Conservation (phyloP, 352 stramenopile genomes). For the Phytophthora syringae region DNA sequence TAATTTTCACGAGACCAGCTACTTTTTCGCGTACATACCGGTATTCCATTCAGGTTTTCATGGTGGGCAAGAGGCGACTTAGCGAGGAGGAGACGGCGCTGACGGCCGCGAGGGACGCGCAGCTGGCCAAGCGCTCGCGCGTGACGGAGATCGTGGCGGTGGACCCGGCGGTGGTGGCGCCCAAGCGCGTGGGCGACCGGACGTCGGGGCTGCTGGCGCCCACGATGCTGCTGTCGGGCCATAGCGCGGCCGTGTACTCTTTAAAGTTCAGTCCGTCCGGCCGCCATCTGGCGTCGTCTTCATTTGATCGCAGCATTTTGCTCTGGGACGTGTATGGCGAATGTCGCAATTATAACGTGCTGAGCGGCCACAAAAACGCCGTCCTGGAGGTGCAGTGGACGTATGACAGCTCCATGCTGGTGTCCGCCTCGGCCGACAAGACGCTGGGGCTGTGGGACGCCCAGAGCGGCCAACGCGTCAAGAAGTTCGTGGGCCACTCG, state of each 20-base stretch:
- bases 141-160: slow-evolving; percentile 78
- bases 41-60: slow-evolving; percentile 17
- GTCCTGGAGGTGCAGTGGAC: slow-evolving; percentile 94
- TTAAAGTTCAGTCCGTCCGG: slow-evolving; percentile 84
- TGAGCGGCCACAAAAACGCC: slow-evolving; percentile 96
- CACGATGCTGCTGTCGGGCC: slow-evolving; percentile 83
- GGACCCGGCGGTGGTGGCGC: slow-evolving; percentile 61
- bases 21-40: not conserved
- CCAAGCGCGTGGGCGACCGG: slow-evolving; percentile 59
- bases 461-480: slow-evolving; percentile 81
- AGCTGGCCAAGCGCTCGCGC: slow-evolving; percentile 70
- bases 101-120: slow-evolving; percentile 29
- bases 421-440: slow-evolving; percentile 94
- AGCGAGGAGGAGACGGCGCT: slow-evolving; percentile 39
- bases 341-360: slow-evolving; percentile 94
- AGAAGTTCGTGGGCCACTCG: slow-evolving; percentile 86
- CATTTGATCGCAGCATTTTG: slow-evolving; percentile 81
- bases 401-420: slow-evolving; percentile 86
- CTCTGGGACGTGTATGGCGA: slow-evolving; percentile 92
- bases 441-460: slow-evolving; percentile 89
- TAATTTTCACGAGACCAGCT: no score
- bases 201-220: slow-evolving; percentile 71
- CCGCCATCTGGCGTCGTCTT: slow-evolving; percentile 71
- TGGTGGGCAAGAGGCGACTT: slow-evolving; percentile 36
- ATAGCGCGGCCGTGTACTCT: slow-evolving; percentile 78